phyloP scores from a whole-genome alignment of 1,284 basidiomycete genomes.

The Tilletia horrida region DNA sequence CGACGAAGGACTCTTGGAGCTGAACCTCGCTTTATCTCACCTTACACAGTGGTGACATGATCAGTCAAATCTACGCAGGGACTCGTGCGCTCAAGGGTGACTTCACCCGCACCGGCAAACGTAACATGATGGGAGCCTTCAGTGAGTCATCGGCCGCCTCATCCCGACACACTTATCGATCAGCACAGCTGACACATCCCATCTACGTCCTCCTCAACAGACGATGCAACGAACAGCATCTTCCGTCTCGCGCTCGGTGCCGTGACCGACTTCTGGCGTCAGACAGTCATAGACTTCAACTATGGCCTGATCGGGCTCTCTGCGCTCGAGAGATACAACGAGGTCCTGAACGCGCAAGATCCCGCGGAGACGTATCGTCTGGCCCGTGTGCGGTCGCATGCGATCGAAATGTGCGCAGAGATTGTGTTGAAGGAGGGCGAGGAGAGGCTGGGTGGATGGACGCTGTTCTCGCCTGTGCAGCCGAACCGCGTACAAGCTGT shows the following conservation, averaged over 20 bases:
- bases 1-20: no score
- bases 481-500: conserved; percentile 65
- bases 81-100: conserved; percentile 91
- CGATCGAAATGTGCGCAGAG: conserved; percentile 66
- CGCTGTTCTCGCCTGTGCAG: conserved; percentile 77
- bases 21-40: neutral
- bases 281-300: conserved; percentile 58
- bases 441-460: conserved; percentile 79
- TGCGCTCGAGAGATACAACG: conserved; percentile 39
- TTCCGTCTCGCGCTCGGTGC: conserved; percentile 56
- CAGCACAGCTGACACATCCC: conserved; percentile 16
- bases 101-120: conserved; percentile 84
- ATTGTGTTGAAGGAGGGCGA: conserved; percentile 79
- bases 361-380: conserved; percentile 81
- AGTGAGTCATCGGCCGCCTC: neutral
- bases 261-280: conserved; percentile 89
- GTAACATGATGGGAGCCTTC: conserved; percentile 77
- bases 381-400: conserved; percentile 68
- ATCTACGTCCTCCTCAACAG: conserved; percentile 15
- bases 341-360: conserved; percentile 74
- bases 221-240: conserved; percentile 46
- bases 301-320: conserved; percentile 31
- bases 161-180: neutral
- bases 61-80: conserved; percentile 48
- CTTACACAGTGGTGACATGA: conserved; percentile 71